Evolutionary conservation across 148 eudicot genomes (phyloP), one percentile per base, ranked within the genome.

Genomic region (Hydrangea macrophylla): DNA sequence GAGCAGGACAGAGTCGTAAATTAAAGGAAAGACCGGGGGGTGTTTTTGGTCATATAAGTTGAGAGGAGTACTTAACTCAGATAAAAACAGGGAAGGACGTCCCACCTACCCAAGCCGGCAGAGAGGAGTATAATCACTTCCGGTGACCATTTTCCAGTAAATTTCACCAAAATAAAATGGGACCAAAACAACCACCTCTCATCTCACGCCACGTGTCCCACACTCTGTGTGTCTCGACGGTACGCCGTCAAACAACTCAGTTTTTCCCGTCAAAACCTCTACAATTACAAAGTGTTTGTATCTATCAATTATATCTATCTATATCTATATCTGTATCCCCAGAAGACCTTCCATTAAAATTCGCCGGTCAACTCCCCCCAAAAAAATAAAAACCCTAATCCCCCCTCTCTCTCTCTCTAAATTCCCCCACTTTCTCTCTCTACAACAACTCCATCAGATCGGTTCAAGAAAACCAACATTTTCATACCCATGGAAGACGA

Each of bases 401-500:
- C 59, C 60, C 3, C 61, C 54, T 37, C 67, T 60, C 25, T 31
- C 60, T 60, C 76, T 30, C 39, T 48, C 37, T 37, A 5, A n/a
- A 22, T n/a, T 35, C 23, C 13, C 18, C 44, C 13, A 11, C 33
- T 65, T 60, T 60, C 61, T 51, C 54, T 64, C 69, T n/a, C 62
- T 51, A 23, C 22, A 22, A 15, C 23, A 48, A 48, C 53, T 17
- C 54, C 9, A 28, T 60, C 68, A 53, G 68, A 71, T 64, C 62
- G 70, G 27, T n/a, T n/a, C n/a, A n/a, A n/a, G n/a, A n/a, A n/a
- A n/a, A n/a, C n/a, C n/a, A n/a, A n/a, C 12, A 35, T 13, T 25
- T 0, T 27, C 17, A 20, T 9, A 1, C 74, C 73, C 86, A n/a
- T 89, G 96, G 96, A 89, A 20, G 90, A 87, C 68, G 92, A 87